These are phyloP conservation scores for Phylloporus sp. DNA, from an alignment of 1,284 basidiomycete genomes.

Conservation along the genomic window DNA sequence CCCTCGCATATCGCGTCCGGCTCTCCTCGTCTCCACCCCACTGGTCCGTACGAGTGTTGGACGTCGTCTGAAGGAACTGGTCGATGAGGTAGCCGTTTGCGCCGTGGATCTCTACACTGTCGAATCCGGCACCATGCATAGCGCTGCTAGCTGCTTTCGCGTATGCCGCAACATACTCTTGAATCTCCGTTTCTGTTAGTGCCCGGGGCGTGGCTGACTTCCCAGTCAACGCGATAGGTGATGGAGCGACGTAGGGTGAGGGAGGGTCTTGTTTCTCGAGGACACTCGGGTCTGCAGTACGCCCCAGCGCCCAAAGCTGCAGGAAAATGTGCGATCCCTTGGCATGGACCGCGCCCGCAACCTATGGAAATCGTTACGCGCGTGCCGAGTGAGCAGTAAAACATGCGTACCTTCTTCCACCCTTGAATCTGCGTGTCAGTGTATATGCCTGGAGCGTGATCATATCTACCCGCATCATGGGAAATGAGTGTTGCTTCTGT, in stretches of 20 bases:
- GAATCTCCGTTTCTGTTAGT: slow-evolving; percentile 44
- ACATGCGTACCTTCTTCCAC: slow-evolving; percentile 3
- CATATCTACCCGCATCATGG: background rate
- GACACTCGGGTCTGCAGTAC: slow-evolving; percentile 39
- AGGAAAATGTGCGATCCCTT: slow-evolving; percentile 48
- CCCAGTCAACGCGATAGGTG: slow-evolving; percentile 48
- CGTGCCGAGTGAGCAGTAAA: too few relatives aligned
- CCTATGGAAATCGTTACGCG: slow-evolving; percentile 11
- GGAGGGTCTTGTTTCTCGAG: slow-evolving; percentile 35
- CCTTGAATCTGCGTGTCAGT: slow-evolving; percentile 8
- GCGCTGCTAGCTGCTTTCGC: slow-evolving; percentile 35
- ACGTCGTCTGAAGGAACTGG: slow-evolving; percentile 5
- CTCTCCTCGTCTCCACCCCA: slow-evolving; percentile 8
- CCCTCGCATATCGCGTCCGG: slow-evolving; percentile 5
- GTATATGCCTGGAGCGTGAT: slow-evolving; percentile 8
- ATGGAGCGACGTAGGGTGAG: slow-evolving; percentile 48
- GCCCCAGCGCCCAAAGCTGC: slow-evolving; percentile 55
- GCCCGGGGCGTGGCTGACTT: slow-evolving; percentile 28
- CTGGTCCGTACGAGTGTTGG: slow-evolving; percentile 6
- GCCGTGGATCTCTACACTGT: slow-evolving; percentile 37
- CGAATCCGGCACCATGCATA: slow-evolving; percentile 32
- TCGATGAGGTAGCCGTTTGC: slow-evolving; percentile 31
- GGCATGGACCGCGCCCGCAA: slow-evolving; percentile 51
- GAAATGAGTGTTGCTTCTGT: slow-evolving; percentile 5
- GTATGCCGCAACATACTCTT: slow-evolving; percentile 33